Base-by-base conservation (phyloP, 139 green algal species). In the Coccomyxa sp. region DNA sequence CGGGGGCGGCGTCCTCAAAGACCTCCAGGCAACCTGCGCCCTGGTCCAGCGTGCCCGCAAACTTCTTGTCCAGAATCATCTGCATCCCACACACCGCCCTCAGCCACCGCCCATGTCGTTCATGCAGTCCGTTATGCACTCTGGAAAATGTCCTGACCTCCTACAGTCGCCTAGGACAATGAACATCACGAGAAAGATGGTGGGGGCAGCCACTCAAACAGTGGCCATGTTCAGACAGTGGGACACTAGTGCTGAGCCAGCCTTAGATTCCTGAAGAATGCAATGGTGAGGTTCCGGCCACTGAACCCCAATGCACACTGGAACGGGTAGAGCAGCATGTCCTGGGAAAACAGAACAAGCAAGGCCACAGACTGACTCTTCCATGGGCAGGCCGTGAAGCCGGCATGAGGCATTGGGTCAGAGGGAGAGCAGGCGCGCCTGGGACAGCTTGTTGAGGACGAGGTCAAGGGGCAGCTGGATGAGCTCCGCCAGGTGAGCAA, bases 51-150 rank as follows among this genome's bases (percentile, higher is more conserved):
- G 93, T 97, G 74, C 92, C 94, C 79, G 86, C 87, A 79, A 99
- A 93, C 88, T 98, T 98, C 85, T 97, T 95, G 90, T 99, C 97
- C 88, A 99, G 86, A 82, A 99, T 99, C 97, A 99, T 99, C 93
- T 98, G 92, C 59, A 83, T 12, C 31, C n/a, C 58, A 71, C 58
- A 82, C 0, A 60, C 23, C 13, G 66, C 31, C 30, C 63, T 71
- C 18, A 71, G 63, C 63, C 15, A 16, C n/a, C 59, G 78, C 15
- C 78, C 10, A 21, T 71, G 7, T 25, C 63, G 63, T 71, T 1
- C 1, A 9, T 71, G 21, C 21, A 71, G 21, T 21, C 63, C 63
- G 18, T 71, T 25, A n/a, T n/a, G n/a, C n/a, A n/a, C n/a, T n/a
- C n/a, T 71, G 18, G 63, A 71, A 28, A 9, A 25, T 71, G 21